Percentiles rank a stretch among this genome's conserved stretches.
These are phyloP conservation scores for Castanospermum australe DNA, from an alignment of 306 rosid genomes.

Conservation along the genomic window DNA sequence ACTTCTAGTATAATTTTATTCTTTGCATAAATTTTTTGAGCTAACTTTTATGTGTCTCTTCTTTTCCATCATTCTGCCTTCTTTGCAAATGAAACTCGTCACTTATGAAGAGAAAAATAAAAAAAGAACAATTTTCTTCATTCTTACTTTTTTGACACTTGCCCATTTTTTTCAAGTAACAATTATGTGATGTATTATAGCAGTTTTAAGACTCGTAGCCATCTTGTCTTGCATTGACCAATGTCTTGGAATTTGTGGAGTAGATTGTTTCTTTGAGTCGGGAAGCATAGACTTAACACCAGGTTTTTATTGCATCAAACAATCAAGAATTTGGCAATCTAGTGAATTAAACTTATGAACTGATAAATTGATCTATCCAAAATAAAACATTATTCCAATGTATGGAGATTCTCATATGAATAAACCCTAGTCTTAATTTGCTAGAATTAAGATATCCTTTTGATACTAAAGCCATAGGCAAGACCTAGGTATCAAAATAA, in stretches of 20 bases:
- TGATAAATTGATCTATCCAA: too few species aligned
- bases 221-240: too few species aligned
- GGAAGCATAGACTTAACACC: too few species aligned
- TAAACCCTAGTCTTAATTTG: not conserved
- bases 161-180: not conserved
- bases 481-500: not conserved
- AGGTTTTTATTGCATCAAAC: not conserved
- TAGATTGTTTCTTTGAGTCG: too few species aligned
- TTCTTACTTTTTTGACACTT: not conserved
- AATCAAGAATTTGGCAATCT: not conserved
- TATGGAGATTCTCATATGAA: not conserved
- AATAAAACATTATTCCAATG: not conserved
- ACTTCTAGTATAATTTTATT: not conserved
- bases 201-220: too few species aligned
- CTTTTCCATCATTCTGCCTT: not conserved
- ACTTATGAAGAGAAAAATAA: too few species aligned
- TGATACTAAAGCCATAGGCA: not conserved
- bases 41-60: not conserved
- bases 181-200: not conserved
- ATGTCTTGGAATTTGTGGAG: too few species aligned
- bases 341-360: not conserved
- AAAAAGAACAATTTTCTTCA: too few species aligned
- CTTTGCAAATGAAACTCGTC: not conserved
- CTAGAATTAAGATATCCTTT: not conserved
- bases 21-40: not conserved